Base-by-base conservation (phyloP, 2,329 filamentous ascomycete genomes). In the Pleurostoma richardsiae region DNA sequence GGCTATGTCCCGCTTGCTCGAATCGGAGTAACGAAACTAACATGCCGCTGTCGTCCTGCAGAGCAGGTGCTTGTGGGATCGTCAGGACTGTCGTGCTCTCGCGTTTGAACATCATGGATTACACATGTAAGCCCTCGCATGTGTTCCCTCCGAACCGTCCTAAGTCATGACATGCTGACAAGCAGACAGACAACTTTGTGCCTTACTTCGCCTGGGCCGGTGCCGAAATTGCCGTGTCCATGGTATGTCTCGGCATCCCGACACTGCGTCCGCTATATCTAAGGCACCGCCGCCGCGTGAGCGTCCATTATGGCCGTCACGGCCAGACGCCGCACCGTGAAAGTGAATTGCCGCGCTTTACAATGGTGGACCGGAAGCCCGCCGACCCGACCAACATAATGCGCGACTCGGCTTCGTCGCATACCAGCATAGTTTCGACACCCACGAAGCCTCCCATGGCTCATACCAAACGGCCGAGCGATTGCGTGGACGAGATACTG, bases 221-320 rank as follows among this genome's bases (percentile, higher is more conserved):
- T 0, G 60, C 62, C 7, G 65, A 68, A 36, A 52, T 60, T 6
- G 53, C 59, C 1, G 58, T 62, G 2, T 66, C 63, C 2, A 59
- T 67, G 55, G 55, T 67, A 26, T 66, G 64, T 54, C 60, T 60
- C 8, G 59, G 60, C 5, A 61, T 67, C 3, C 61, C 65, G 4
- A 59, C 67, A 11, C 62, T 63, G 19, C 58, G 63, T 1, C 65
- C 65, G 0, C 49, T 67, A 0, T 67, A 19, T 19, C 19, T 19
- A 19, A 19, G 19, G 19, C 19, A 19, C 19, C 19, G 19, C 19
- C 19, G 19, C 19, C 19, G 19, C 19, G 19, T 19, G 19, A 19
- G 19, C 19, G 19, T 19, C 19, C 19, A 19, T 19, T 19, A 19
- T 19, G 19, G 19, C 19, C 19, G 19, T 19, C 19, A 19, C 19